Evolutionary conservation across 129 eudicot genomes (phyloP).

Genomic region (Lactuca saligna): DNA sequence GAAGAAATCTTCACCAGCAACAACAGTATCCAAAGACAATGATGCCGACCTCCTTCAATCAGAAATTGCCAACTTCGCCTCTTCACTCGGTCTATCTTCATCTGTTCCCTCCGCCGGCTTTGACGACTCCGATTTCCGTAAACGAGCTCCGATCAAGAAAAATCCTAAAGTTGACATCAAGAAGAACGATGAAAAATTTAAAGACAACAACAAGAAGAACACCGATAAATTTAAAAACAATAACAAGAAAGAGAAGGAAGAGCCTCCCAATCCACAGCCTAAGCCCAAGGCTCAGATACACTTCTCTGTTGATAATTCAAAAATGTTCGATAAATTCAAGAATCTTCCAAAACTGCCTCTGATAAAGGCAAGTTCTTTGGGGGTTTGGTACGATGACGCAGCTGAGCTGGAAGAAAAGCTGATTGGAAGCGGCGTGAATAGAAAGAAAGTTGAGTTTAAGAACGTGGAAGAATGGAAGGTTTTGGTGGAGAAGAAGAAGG

Average conservation of each 20-base stretch:
- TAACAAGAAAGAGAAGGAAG: conserved; percentile 12
- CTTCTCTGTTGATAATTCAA: conserved; percentile 19
- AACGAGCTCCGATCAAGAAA: conserved; percentile 42
- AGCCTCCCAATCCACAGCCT: neutral
- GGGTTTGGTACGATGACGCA: conserved; percentile 71
- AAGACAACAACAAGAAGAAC: conserved; percentile 11
- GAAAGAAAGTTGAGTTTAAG: conserved; percentile 45
- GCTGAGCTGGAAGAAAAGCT: conserved; percentile 66
- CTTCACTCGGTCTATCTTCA: conserved; percentile 78
- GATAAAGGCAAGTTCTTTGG: conserved; percentile 63
- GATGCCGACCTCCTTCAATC: conserved; percentile 51
- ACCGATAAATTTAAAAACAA: conserved; percentile 15
- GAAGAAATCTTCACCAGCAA: conserved; percentile 26
- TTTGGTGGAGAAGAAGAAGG: conserved; percentile 77
- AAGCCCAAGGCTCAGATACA: conserved; percentile 31
- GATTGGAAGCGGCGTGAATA: conserved; percentile 46
- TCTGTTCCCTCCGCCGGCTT: conserved; percentile 65
- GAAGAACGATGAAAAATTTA: conserved; percentile 14
- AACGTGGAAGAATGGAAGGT: conserved; percentile 77
- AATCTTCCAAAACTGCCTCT: conserved; percentile 78
- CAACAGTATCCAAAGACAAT: conserved; percentile 9
- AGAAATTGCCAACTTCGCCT: conserved; percentile 81
- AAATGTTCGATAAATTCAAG: conserved; percentile 45
- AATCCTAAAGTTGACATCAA: neutral
- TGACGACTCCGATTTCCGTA: conserved; percentile 71